Percentiles rank a stretch among this genome's conserved stretches.
Evolutionary conservation across 2,329 filamentous ascomycete species (phyloP).

Genomic region (Colletotrichum orchidophilum): DNA sequence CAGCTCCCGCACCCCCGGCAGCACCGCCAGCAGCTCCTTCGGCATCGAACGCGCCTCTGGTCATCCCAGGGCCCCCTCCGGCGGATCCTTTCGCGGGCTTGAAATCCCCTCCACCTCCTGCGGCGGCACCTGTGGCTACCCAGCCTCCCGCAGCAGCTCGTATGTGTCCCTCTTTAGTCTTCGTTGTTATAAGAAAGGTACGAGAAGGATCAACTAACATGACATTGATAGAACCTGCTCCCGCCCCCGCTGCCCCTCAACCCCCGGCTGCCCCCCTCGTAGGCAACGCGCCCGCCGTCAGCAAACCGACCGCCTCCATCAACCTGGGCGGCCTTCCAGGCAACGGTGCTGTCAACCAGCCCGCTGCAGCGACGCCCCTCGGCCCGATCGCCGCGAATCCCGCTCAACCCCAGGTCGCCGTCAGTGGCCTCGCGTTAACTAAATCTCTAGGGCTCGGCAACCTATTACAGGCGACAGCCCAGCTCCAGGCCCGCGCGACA

Average conservation of each 20-base stretch:
- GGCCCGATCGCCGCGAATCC: slow-evolving; percentile 36
- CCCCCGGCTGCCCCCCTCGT: slow-evolving; percentile 19
- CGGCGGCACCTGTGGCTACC: background rate
- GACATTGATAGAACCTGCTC: background rate
- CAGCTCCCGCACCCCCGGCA: slow-evolving; percentile 13
- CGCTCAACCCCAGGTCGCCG: slow-evolving; percentile 36
- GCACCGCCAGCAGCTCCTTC: slow-evolving; percentile 4
- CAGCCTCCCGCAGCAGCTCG: slow-evolving; percentile 23
- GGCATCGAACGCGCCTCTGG: background rate
- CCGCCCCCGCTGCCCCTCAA: slow-evolving; percentile 14
- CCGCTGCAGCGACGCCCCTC: slow-evolving; percentile 20
- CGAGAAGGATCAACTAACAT: background rate
- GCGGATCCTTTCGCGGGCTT: slow-evolving; percentile 15
- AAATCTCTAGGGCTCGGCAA: slow-evolving; percentile 57
- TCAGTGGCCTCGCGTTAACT: slow-evolving; percentile 53
- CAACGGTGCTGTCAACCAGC: slow-evolving; percentile 16
- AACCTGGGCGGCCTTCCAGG: slow-evolving; percentile 37
- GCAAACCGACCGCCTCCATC: slow-evolving; percentile 34
- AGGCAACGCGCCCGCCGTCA: slow-evolving; percentile 29
- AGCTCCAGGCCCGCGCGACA: slow-evolving; percentile 32
- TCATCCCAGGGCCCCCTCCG: background rate
- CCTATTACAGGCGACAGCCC: slow-evolving; percentile 39
- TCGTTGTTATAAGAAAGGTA: background rate
- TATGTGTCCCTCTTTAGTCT: background rate
- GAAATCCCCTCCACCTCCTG: slow-evolving; percentile 4